Percentiles rank a stretch among this genome's conserved stretches.
Conservation (phyloP, 148 eudicot species). For the Vaccinium macrocarpon region DNA sequence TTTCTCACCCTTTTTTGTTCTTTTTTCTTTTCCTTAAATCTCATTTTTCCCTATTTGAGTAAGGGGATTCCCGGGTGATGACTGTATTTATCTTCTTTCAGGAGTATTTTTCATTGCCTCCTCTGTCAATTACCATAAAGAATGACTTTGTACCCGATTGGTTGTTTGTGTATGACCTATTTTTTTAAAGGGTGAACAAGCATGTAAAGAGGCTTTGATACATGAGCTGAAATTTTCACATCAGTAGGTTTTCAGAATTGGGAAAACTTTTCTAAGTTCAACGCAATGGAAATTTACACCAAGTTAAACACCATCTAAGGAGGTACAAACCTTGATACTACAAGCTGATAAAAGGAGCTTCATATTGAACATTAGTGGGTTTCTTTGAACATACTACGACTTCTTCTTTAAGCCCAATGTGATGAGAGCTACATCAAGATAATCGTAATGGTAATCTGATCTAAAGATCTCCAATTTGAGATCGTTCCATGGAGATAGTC, state of each 20-base stretch:
- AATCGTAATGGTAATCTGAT: slow-evolving; percentile 46
- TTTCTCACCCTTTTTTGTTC: no score
- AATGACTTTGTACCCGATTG: no score
- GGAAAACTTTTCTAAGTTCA: not conserved
- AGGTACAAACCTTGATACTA: not conserved
- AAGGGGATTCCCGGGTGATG: no score
- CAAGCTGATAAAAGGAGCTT: not conserved
- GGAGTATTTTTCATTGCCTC: no score
- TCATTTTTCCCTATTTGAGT: no score
- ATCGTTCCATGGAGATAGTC: slow-evolving; percentile 80
- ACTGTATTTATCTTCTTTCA: no score
- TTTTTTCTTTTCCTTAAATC: no score
- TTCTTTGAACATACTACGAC: no score
- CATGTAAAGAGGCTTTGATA: not conserved
- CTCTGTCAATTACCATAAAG: no score
- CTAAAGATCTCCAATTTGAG: slow-evolving; percentile 56
- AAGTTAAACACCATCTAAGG: not conserved
- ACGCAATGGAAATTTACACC: not conserved
- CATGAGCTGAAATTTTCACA: not conserved
- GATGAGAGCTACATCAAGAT: slow-evolving; percentile 47
- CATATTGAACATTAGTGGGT: not conserved
- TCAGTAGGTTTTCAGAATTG: not conserved
- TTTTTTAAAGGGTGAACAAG: not conserved
- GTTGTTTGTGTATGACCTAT: no score
- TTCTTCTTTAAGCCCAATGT: slow-evolving; percentile 56